Evolutionary conservation across 2,329 filamentous ascomycete species (phyloP).

Genomic region (Pseudogymnoascus sp.): DNA sequence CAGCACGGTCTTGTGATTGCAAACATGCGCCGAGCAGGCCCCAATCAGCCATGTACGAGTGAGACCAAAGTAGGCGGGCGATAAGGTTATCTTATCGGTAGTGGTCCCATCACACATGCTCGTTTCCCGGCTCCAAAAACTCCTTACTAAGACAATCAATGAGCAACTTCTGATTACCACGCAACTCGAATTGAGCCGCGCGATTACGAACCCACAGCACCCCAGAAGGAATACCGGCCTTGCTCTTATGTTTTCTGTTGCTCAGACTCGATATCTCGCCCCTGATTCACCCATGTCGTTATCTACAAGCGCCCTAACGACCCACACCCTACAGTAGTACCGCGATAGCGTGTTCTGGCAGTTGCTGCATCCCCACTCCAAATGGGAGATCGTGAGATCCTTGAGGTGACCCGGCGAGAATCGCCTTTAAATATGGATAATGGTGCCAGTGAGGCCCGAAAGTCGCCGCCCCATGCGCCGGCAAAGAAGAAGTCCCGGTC

Average conservation of each 20-base stretch:
- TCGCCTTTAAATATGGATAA: not conserved
- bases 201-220: not conserved
- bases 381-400: constrained; percentile 3
- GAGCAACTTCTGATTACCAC: not conserved
- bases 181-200: not conserved
- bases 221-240: not conserved
- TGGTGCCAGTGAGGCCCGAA: not conserved
- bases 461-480: not conserved
- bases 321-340: constrained; percentile 1
- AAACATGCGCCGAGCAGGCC: not conserved
- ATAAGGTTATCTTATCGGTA: not conserved
- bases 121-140: not conserved
- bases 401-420: constrained; percentile 1
- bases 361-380: not conserved
- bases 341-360: constrained; percentile 1
- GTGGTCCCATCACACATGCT: not conserved
- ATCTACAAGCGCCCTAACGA: not conserved
- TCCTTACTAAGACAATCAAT: constrained; percentile 1
- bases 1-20: not conserved
- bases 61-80: not conserved
- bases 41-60: not conserved
- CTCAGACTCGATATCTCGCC: not conserved
- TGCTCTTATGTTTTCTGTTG: not conserved
- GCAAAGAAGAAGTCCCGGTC: constrained; percentile 24
- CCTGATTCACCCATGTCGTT: not conserved